Base-by-base conservation (phyloP, 2,329 filamentous ascomycete species). In the Penicillium sumatraense region DNA sequence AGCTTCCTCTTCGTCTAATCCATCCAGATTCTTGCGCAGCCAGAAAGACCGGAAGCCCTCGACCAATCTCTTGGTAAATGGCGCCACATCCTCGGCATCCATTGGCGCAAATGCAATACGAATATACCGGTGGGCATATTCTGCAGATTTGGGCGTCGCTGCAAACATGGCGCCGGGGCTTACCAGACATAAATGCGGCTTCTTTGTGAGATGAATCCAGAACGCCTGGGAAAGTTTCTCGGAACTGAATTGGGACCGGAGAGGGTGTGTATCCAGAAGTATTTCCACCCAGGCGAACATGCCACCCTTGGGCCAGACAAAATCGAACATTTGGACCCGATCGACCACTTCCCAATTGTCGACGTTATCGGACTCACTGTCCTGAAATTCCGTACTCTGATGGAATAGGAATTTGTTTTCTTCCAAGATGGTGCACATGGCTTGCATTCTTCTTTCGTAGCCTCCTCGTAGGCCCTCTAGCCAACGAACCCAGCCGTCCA, bases 201-300 rank as follows among this genome's bases (percentile, higher is more conserved):
- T 83, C 52, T 79, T 82, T 0, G 88, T 91, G 65, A 91, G 80
- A 70, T 86, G 85, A 9, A 91, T 72, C 86, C 91, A 88, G 20
- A 96, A 77, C 0, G 88, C 89, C 14, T 78, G 79, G 3, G 84
- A 79, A 1, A 96, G 80, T 21, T 80, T 77, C 9, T 82, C 70
- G 0, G 83, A 80, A 47, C 82, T 76, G 18, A 89, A 76, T 38
- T 77, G 70, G 23, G 73, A 72, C 70, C 80, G 87, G 13, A 96
- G 80, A 11, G 91, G 90, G 68, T 96, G 92, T 2, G 80, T 78
- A 51, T 88, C 83, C 64, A 92, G 89, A 69, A 86, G 81, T 57
- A 95, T 75, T 53, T 84, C 82, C 3, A 96, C 67, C 93, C 93
- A 97, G 53, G 96, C 75, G 72, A 96, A 97, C 92, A 97, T 97